Evolutionary conservation across 768 basidiomycete species (phyloP).

Genomic region (Calocybe gangraenosa): DNA sequence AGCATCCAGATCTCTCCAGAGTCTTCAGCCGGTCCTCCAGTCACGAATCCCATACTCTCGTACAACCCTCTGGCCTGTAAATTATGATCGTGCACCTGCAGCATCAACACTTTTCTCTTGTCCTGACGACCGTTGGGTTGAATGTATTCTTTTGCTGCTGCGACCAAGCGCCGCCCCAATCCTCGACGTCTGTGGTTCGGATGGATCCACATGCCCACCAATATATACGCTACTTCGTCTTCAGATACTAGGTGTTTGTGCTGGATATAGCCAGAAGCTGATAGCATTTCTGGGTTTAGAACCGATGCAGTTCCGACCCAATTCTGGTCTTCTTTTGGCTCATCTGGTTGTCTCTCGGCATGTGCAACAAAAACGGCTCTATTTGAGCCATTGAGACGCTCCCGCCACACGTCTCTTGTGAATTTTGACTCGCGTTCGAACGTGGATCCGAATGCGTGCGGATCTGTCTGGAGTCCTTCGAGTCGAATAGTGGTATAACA

Average conservation of each 20-base stretch:
- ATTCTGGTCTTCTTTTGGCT: neutral
- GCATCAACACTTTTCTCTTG: conserved; percentile 1
- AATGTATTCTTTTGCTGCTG: neutral
- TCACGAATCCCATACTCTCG: conserved; percentile 4
- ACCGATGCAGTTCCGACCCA: conserved; percentile 19
- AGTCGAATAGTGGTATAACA: conserved; percentile 23
- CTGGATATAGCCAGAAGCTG: neutral
- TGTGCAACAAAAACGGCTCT: conserved; percentile 20
- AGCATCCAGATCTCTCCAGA: conserved; percentile 7
- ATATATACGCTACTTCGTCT: conserved; percentile 2
- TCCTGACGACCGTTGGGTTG: neutral
- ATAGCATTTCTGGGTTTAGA: conserved; percentile 14
- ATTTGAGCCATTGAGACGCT: conserved; percentile 18
- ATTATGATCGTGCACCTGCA: conserved; percentile 6
- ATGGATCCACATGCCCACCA: conserved; percentile 12
- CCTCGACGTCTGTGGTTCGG: conserved; percentile 7
- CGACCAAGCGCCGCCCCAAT: conserved; percentile 6
- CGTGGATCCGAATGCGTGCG: conserved; percentile 24
- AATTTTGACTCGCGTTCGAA: conserved; percentile 21
- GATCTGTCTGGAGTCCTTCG: conserved; percentile 22
- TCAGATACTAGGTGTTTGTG: conserved; percentile 1
- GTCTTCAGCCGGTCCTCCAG: conserved; percentile 1
- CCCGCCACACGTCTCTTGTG: conserved; percentile 21
- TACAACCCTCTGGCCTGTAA: conserved; percentile 3
- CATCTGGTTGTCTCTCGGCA: neutral